phyloP scores from a whole-genome alignment of 2,329 filamentous ascomycete genomes.

The Pseudogymnoascus verrucosus region DNA sequence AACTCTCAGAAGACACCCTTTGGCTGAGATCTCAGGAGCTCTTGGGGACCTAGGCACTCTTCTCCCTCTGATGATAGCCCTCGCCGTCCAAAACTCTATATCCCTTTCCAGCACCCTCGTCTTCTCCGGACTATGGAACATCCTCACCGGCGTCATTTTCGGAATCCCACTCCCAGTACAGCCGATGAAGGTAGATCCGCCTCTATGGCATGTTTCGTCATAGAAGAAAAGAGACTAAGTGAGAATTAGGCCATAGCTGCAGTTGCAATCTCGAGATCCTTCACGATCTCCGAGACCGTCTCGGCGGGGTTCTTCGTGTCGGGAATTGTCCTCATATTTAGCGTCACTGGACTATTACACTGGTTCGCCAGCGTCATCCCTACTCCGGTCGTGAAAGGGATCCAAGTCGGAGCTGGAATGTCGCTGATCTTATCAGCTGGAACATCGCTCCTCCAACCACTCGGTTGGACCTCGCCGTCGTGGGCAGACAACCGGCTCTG shows the following conservation, averaged over 20 bases:
- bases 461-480: constrained; percentile 59
- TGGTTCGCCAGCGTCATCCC: constrained; percentile 70
- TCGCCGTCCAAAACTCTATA: constrained; percentile 70
- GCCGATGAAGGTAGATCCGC: constrained; percentile 56
- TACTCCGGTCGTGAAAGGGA: constrained; percentile 84
- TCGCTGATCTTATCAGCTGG: constrained; percentile 75
- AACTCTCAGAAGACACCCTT: constrained; percentile 46
- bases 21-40: constrained; percentile 79
- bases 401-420: constrained; percentile 86
- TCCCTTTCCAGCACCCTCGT: constrained; percentile 77
- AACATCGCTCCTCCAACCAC: constrained; percentile 53
- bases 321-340: constrained; percentile 65
- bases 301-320: constrained; percentile 78
- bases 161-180: constrained; percentile 88
- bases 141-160: constrained; percentile 72
- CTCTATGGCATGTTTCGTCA: background rate
- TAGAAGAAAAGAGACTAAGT: constrained; percentile 10
- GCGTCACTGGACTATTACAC: constrained; percentile 67
- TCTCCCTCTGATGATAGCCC: constrained; percentile 79
- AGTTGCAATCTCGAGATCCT: constrained; percentile 66
- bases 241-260: constrained; percentile 74
- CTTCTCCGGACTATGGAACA: constrained; percentile 81
- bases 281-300: constrained; percentile 63
- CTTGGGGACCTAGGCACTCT: constrained; percentile 85
- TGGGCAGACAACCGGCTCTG: constrained; percentile 72